Conservation (phyloP, 148 eudicot genomes). For the Chenopodium berlandieri region DNA sequence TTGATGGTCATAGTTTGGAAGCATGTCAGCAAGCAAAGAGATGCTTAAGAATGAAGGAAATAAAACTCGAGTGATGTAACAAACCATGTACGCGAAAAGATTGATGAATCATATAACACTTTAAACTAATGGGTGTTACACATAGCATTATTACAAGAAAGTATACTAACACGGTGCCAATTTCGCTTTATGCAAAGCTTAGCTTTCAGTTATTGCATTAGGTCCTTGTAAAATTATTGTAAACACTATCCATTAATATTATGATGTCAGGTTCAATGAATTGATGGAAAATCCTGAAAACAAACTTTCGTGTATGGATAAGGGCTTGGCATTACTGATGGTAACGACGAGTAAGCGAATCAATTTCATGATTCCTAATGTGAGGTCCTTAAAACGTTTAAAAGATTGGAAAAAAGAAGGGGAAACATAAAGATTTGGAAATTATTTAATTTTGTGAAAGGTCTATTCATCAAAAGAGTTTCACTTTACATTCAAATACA, state of each 20-base stretch:
- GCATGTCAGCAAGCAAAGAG: constrained; percentile 20
- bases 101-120: constrained; percentile 15
- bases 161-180: constrained; percentile 21
- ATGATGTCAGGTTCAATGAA: background rate
- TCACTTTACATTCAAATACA: background rate
- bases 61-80: constrained; percentile 18
- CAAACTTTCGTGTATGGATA: constrained; percentile 11
- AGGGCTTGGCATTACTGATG: constrained; percentile 16
- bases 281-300: constrained; percentile 6
- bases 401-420: background rate
- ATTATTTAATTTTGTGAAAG: background rate
- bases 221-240: constrained; percentile 18
- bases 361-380: background rate
- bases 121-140: constrained; percentile 23
- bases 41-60: constrained; percentile 28
- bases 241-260: constrained; percentile 13
- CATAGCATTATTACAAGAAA: constrained; percentile 30
- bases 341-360: background rate
- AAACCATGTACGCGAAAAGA: constrained; percentile 12
- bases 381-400: background rate
- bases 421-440: background rate
- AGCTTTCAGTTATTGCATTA: constrained; percentile 21
- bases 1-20: constrained; percentile 18
- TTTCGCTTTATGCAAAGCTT: constrained; percentile 7
- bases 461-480: too few relatives aligned